Conservation (phyloP, 257 asterid genomes). For the Salvia splendens region DNA sequence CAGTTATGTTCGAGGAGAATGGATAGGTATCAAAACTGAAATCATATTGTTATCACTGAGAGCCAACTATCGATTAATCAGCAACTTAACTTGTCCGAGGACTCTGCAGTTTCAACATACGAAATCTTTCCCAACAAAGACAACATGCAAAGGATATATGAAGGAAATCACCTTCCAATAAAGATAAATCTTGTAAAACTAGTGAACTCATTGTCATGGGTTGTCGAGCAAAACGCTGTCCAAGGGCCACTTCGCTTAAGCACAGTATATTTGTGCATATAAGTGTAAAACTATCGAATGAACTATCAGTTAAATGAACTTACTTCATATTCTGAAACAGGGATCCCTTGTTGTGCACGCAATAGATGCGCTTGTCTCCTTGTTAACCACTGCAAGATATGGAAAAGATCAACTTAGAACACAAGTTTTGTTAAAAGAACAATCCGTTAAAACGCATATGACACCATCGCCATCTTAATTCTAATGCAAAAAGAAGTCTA, state of each 20-base stretch:
- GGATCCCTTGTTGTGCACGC: constrained; percentile 96
- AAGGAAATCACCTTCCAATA: background rate
- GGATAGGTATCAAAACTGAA: background rate
- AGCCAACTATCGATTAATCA: background rate
- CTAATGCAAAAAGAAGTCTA: no score
- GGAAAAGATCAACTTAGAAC: background rate
- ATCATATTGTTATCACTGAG: background rate
- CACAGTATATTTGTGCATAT: constrained; percentile 1
- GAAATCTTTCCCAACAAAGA: background rate
- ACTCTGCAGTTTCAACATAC: constrained; percentile 1
- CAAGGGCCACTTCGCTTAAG: background rate
- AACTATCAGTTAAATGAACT: constrained; percentile 36
- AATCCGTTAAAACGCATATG: background rate
- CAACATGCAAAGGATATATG: background rate
- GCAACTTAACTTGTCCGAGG: background rate
- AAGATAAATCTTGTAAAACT: background rate
- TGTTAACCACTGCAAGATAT: constrained; percentile 67
- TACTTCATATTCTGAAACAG: constrained; percentile 93
- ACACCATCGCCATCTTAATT: background rate
- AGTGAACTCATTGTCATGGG: constrained; percentile 2
- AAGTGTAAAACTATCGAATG: constrained; percentile 13
- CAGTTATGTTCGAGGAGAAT: background rate
- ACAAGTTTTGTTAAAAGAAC: background rate
- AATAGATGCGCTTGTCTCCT: constrained; percentile 84
- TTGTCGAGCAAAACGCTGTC: background rate